Conservation (phyloP, 768 basidiomycete species). For the Imleria badia region DNA sequence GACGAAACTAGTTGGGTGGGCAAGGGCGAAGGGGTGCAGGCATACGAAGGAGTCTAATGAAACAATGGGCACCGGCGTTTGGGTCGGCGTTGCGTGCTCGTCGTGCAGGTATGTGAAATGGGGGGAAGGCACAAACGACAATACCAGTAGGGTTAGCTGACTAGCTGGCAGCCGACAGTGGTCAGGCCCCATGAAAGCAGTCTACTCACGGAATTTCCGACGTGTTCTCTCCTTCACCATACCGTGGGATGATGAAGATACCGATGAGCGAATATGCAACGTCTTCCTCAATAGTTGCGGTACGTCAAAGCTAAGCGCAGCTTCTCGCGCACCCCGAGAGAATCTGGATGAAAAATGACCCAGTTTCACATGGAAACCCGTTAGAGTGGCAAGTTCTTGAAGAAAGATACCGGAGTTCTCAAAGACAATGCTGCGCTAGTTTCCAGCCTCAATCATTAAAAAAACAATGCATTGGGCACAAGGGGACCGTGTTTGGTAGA, state of each 20-base stretch:
- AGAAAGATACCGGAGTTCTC: neutral
- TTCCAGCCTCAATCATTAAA: neutral
- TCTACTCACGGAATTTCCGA: too few relatives aligned
- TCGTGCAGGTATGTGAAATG: too few relatives aligned
- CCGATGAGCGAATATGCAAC: neutral
- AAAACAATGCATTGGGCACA: neutral
- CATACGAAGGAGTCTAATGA: too few relatives aligned
- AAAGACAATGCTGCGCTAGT: neutral
- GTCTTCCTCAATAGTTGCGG: neutral
- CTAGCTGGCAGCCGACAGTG: too few relatives aligned
- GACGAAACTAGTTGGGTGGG: too few relatives aligned
- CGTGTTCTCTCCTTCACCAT: neutral
- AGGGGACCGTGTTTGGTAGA: too few relatives aligned
- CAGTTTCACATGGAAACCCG: neutral
- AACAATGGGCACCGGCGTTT: too few relatives aligned
- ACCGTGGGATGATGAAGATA: neutral
- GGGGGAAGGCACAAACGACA: too few relatives aligned
- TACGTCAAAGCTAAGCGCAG: neutral
- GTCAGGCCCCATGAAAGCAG: too few relatives aligned
- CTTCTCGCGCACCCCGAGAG: neutral
- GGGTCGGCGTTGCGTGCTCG: too few relatives aligned
- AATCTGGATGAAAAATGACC: neutral
- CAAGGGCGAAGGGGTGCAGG: too few relatives aligned
- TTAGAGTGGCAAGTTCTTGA: neutral
- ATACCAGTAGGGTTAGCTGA: too few relatives aligned